Conservation (phyloP, 495 filamentous ascomycete species). For the Patellaria atrata region DNA sequence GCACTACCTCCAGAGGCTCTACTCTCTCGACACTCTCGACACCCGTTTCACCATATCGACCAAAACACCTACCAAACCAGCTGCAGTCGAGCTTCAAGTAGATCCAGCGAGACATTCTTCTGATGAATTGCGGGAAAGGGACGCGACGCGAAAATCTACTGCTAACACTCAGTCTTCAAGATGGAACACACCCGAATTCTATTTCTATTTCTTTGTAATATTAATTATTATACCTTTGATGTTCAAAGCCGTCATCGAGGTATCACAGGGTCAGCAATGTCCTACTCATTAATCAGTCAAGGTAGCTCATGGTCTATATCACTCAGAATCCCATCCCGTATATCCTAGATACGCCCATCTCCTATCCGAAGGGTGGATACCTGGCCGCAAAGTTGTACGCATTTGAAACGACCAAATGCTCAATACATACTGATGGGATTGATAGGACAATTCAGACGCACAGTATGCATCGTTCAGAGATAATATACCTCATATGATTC, state of each 20-base stretch:
- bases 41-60: constrained; percentile 72
- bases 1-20: constrained; percentile 42
- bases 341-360: constrained; percentile 58
- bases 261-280: constrained; percentile 54
- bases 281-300: neutral
- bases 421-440: neutral
- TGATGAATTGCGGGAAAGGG: too few relatives aligned
- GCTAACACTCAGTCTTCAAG: constrained; percentile 38
- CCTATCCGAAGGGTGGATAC: constrained; percentile 79
- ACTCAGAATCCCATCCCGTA: constrained; percentile 61
- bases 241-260: constrained; percentile 75
- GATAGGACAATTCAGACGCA: constrained; percentile 72
- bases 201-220: constrained; percentile 63
- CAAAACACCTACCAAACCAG: constrained; percentile 43
- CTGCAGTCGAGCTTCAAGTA: constrained; percentile 28
- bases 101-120: constrained; percentile 20
- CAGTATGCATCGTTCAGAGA: constrained; percentile 80
- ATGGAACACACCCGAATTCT: constrained; percentile 85
- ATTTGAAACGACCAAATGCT: too few relatives aligned
- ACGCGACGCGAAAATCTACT: constrained; percentile 27
- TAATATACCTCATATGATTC: constrained; percentile 67
- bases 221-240: constrained; percentile 59
- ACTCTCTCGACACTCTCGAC: constrained; percentile 84
- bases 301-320: too few relatives aligned
- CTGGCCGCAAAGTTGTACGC: constrained; percentile 79